phyloP scores from a whole-genome alignment of 495 filamentous ascomycete genomes.

The Geoglossum glabrum region DNA sequence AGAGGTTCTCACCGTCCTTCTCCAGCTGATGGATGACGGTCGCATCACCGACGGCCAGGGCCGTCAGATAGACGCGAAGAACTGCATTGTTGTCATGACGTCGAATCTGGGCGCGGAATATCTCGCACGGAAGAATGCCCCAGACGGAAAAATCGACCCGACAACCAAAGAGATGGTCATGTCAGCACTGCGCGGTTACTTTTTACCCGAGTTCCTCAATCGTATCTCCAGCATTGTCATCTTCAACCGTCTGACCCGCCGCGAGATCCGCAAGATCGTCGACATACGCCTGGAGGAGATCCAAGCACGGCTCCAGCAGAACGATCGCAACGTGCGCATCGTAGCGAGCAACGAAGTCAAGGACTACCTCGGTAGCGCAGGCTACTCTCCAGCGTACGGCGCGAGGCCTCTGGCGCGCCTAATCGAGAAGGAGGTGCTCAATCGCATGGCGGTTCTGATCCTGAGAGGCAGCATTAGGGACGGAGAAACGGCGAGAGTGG shows the following conservation, averaged over 20 bases:
- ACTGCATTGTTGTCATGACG: conserved; percentile 98
- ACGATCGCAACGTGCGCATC: conserved; percentile 65
- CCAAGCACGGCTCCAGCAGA: conserved; percentile 64
- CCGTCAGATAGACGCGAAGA: conserved; percentile 78
- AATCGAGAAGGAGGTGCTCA: conserved; percentile 92
- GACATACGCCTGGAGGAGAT: conserved; percentile 78
- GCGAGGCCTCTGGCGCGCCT: conserved; percentile 71
- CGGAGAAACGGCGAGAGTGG: conserved; percentile 62
- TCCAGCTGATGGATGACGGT: conserved; percentile 97
- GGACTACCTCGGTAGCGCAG: conserved; percentile 71
- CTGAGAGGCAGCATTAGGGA: conserved; percentile 67
- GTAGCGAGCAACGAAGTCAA: conserved; percentile 60
- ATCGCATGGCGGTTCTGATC: conserved; percentile 75
- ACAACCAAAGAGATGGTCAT: conserved; percentile 77
- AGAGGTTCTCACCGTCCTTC: conserved; percentile 84
- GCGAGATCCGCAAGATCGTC: conserved; percentile 87
- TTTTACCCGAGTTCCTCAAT: conserved; percentile 95
- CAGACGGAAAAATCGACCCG: conserved; percentile 71
- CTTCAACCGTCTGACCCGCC: conserved; percentile 83
- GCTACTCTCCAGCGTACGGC: conserved; percentile 88
- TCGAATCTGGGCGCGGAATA: conserved; percentile 91
- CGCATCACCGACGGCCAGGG: conserved; percentile 98
- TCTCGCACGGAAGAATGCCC: conserved; percentile 53
- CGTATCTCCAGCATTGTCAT: conserved; percentile 89
- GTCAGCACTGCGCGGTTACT: conserved; percentile 75